Percentiles rank a stretch among this genome's conserved stretches.
These are phyloP conservation scores for Paxillus involutus DNA, from an alignment of 768 basidiomycete genomes.

Conservation along the genomic window DNA sequence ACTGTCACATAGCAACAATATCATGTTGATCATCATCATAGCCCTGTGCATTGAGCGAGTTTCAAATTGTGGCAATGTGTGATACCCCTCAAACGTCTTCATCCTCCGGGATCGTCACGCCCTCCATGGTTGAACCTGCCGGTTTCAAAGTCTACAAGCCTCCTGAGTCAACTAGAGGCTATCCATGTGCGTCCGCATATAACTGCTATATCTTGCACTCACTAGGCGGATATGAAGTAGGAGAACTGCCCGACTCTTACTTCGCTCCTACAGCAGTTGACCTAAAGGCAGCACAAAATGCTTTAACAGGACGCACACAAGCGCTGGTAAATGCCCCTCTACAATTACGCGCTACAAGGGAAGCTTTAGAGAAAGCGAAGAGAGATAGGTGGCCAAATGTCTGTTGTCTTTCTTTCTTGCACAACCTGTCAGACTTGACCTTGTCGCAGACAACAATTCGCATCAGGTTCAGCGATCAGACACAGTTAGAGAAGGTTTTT, in stretches of 20 bases:
- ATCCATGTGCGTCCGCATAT: slow-evolving; percentile 34
- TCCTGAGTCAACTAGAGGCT: slow-evolving; percentile 27
- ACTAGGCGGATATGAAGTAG: slow-evolving; percentile 28
- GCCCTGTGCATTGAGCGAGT: slow-evolving; percentile 10
- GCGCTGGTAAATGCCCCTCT: slow-evolving; percentile 71
- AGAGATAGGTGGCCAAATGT: slow-evolving; percentile 75
- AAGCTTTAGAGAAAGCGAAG: slow-evolving; percentile 59
- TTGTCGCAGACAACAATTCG: slow-evolving; percentile 71
- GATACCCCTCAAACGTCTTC: slow-evolving; percentile 13
- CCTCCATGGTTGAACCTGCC: slow-evolving; percentile 9
- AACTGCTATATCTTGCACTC: slow-evolving; percentile 1
- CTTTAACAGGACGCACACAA: slow-evolving; percentile 59
- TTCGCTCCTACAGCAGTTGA: slow-evolving; percentile 73
- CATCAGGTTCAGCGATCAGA: slow-evolving; percentile 77
- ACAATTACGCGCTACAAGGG: slow-evolving; percentile 60
- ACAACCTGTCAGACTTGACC: slow-evolving; percentile 9
- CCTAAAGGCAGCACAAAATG: slow-evolving; percentile 64
- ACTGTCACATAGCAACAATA: slow-evolving; percentile 6
- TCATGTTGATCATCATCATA: slow-evolving; percentile 17
- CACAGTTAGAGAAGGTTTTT: slow-evolving; percentile 77
- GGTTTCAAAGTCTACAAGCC: slow-evolving; percentile 53
- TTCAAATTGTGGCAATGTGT: slow-evolving; percentile 20
- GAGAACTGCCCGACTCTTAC: slow-evolving; percentile 67
- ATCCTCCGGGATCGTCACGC: neutral
- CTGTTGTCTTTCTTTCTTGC: slow-evolving; percentile 1